Conservation (phyloP, 148 eudicot genomes). For the Amaranthus palmeri region DNA sequence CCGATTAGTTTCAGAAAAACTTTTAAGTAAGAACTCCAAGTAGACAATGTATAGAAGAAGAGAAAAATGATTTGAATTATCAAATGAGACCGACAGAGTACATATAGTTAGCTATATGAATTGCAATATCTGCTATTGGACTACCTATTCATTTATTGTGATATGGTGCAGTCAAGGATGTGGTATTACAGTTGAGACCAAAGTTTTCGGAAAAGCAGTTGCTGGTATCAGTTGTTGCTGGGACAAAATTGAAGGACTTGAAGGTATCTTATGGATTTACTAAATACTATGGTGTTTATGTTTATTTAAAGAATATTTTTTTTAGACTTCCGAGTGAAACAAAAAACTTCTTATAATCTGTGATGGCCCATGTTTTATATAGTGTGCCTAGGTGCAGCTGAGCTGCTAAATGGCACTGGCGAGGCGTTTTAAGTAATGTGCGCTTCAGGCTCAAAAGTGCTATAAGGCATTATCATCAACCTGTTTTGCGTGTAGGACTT, state of each 20-base stretch:
- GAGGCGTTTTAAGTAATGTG: no score
- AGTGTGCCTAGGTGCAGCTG: no score
- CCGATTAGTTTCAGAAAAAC: neutral
- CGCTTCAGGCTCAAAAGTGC: no score
- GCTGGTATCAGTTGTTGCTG: conserved; percentile 90
- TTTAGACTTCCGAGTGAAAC: neutral
- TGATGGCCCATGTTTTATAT: no score
- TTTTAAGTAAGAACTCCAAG: neutral
- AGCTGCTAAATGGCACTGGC: no score
- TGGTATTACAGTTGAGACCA: conserved; percentile 54
- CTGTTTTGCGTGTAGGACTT: no score
- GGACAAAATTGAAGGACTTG: conserved; percentile 73
- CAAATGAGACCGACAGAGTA: neutral
- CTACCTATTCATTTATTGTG: neutral
- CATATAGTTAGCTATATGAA: neutral
- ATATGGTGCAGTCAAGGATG: conserved; percentile 57
- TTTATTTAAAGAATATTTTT: neutral
- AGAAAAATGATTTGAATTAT: neutral
- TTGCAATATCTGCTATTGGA: neutral
- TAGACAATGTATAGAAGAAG: neutral
- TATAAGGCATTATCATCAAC: no score
- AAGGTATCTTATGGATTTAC: conserved; percentile 39
- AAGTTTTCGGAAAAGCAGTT: conserved; percentile 67
- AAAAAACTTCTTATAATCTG: no score
- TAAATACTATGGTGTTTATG: neutral